Percentiles rank a stretch among this genome's conserved stretches.
Evolutionary conservation across 768 basidiomycete genomes (phyloP).

Genomic region (Thelephora ganbajun): DNA sequence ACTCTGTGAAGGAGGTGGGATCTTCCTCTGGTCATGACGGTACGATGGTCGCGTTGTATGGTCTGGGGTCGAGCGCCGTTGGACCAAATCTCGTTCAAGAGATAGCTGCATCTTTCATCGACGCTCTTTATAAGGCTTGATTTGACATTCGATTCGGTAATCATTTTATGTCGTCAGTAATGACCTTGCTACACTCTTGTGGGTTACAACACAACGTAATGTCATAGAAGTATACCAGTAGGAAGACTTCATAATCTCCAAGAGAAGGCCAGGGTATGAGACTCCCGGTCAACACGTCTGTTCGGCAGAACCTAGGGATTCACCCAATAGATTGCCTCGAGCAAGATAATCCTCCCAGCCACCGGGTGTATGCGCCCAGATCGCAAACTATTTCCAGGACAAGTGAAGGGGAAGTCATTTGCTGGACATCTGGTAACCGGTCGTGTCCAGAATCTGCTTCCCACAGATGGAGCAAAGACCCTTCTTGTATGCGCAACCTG

Average conservation of each 20-base stretch:
- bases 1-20: conserved; percentile 61
- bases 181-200: too few species aligned
- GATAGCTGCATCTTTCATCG: conserved; percentile 68
- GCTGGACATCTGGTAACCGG: conserved; percentile 74
- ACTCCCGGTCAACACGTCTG: too few species aligned
- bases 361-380: too few species aligned
- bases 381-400: too few species aligned
- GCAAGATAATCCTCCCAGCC: too few species aligned
- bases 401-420: conserved; percentile 31
- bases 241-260: too few species aligned
- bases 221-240: too few species aligned
- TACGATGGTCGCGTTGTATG: conserved; percentile 84
- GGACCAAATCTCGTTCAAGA: conserved; percentile 71
- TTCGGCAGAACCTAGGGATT: too few species aligned
- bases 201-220: too few species aligned
- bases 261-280: too few species aligned
- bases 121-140: conserved; percentile 70
- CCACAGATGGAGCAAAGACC: conserved; percentile 82
- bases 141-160: not conserved
- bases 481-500: conserved; percentile 82
- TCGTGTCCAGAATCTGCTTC: conserved; percentile 73
- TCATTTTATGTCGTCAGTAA: too few species aligned
- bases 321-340: too few species aligned
- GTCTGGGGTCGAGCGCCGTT: conserved; percentile 77
- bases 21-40: conserved; percentile 45